Evolutionary conservation across 2,329 filamentous ascomycete genomes (phyloP), one percentile per base, ranked within the genome.

Genomic region (Ilyonectria sp.): DNA sequence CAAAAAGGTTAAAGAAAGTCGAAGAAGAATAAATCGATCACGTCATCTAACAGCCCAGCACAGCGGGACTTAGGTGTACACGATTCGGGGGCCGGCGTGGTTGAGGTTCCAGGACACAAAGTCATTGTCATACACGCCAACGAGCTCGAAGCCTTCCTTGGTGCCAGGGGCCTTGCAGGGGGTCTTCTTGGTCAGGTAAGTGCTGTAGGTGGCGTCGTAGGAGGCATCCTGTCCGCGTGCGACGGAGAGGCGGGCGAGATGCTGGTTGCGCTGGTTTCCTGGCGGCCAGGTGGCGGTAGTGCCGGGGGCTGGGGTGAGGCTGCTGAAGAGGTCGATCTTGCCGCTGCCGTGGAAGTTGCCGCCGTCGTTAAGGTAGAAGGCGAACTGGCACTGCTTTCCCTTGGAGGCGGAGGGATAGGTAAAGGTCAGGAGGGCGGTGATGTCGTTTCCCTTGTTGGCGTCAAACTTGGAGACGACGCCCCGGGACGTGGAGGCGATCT

Each of bases 381-480:
- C 60, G 47, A 79, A 71, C 31, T 70, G 70, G 70, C 77, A 79
- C 55, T 73, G 66, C 55, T 67, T 72, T 50, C 73, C 76, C 11
- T 63, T 44, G 1, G 69, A 60, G 6, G 49, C 67, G 31, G 60
- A 49, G 55, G 74, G 73, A 57, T 78, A 77, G n/a, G 68, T 72
- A 46, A 78, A 78, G 53, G 75, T 77, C 29, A 77, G 35, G 44
- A 79, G 76, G 50, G 76, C 71, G 33, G 75, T 79, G 60, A 71
- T 67, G 64, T 79, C 76, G 52, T 75, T 66, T 59, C 74, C 72
- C 2, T 43, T 55, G 69, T 77, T 75, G 66, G 60, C 60, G 46
- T 69, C 67, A 9, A 49, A 63, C 62, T 77, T 76, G 44, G 57
- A 63, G 17, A 77, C 64, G 0, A 68, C n/a, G 11, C 70, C 70